Base-by-base conservation (phyloP, 257 asterid genomes). In the Paraleonurus japonicus region DNA sequence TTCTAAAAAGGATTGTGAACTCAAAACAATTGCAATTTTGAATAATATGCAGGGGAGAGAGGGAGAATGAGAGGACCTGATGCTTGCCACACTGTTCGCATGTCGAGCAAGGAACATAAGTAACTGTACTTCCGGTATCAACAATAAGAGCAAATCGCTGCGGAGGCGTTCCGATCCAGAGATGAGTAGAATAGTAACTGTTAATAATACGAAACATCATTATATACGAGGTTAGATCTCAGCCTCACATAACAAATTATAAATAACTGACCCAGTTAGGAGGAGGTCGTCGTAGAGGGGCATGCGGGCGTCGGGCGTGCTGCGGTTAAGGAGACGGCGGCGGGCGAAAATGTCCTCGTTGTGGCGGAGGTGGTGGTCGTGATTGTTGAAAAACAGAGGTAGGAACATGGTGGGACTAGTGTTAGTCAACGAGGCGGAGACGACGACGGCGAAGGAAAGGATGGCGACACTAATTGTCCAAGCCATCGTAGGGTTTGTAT, bases 131-230 rank as follows among this genome's bases (percentile, higher is more conserved):
- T 37, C 98, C 98, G 0, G 98, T 88, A 77, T 93, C 97, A 24
- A 93, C 97, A 58, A 93, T 93, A 45, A 93, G 88, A 10, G 97
- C 95, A 68, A 93, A 93, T 78, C 65, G 79, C 90, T 90, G 98
- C 23, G 95, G 97, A 26, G 98, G 98, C 8, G 95, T 85, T 67
- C 98, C 98, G 85, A 93, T 93, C 98, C 91, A 90, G 15, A 93
- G 75, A 39, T 90, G 90, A 69, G 96, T 87, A 9, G 98, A 86
- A 69, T 93, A 93, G 68, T 93, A 93, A 78, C 98, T 93, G 85
- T 50, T 43, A n/a, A 63, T 5, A 64, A 62, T 4, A 69, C 17
- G 43, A 59, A 39, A 57, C 37, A 73, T 33, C 11, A 70, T 53
- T 74, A 23, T 8, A 45, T 28, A 3, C 20, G 27, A 70, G 75